Base-by-base conservation (phyloP, 352 stramenopile genomes). In the Saprolegnia parasitica region DNA sequence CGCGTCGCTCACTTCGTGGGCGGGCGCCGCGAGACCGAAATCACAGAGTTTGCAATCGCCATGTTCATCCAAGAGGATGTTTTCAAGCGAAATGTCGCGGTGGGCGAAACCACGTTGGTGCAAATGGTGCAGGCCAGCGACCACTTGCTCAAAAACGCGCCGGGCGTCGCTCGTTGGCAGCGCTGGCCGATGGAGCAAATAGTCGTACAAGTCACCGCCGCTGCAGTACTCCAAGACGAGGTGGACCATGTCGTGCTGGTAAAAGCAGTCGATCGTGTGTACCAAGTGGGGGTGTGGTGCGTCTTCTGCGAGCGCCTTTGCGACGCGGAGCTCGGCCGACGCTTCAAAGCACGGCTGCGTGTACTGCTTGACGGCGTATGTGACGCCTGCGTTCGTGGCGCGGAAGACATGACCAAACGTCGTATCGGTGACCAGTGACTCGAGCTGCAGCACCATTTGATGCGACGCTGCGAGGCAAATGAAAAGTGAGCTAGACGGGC, bases 61-160 rank as follows among this genome's bases (percentile, higher is more conserved):
- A 18, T 84, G 74, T n/a, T 77, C 72, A 70, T 96, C 86, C 49
- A 98, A 72, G 35, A 98, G 76, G 21, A 97, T 74, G 67, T 97
- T 97, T 74, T 97, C 91, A 2, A 89, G 90, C 74, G 96, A 97
- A 35, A 97, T 78, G 70, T 97, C 90, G 42, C 90, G 86, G 65
- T 96, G 89, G 39, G 89, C 78, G 21, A 95, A 79, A 40, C 84
- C 83, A 18, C 74, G 78, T 21, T 67, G 68, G 73, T 95, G 88
- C 64, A 87, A 95, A 9, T 76, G 81, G 49, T 88, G 73, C 49
- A 96, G 73, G 26, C 80, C 88, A 9, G 65, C 72, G 24, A 93
- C 61, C 50, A 95, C 73, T 77, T 96, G 86, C 35, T 72, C 73
- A 49, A 90, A 88, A 71, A 95, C 95, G 2, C 81, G 77, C 64